A percentile compares a stretch with the other conserved stretches of the same genome.
These are phyloP conservation scores for Fusarium musae DNA, from an alignment of 2,329 filamentous ascomycete genomes.

Conservation along the genomic window DNA sequence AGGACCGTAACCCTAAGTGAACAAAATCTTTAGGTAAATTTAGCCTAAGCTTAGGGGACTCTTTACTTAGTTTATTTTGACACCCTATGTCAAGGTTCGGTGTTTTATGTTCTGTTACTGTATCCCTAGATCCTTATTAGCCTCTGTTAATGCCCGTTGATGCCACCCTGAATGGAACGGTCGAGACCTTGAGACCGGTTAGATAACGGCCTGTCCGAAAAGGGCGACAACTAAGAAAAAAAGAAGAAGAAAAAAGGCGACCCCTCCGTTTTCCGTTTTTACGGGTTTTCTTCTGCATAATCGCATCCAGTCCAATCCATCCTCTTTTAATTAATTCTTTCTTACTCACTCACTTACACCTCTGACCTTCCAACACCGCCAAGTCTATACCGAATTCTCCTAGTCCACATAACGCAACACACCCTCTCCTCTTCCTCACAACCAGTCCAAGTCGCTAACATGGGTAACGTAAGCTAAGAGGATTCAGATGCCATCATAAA, in stretches of 20 bases:
- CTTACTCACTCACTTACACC: constrained; percentile 18
- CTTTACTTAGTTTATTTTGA: too few species aligned
- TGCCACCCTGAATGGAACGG: constrained; percentile 20
- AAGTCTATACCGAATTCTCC: constrained; percentile 18
- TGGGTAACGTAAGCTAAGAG: constrained; percentile 51
- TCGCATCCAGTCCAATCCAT: constrained; percentile 9
- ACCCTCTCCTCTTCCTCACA: background rate
- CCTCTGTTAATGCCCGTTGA: background rate
- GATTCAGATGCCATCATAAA: background rate
- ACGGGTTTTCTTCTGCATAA: constrained; percentile 7
- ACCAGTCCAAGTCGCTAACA: constrained; percentile 38
- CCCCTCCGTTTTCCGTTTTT: constrained; percentile 36
- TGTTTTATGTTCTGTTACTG: background rate
- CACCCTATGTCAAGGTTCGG: too few species aligned
- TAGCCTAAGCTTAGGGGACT: too few species aligned
- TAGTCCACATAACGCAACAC: constrained; percentile 4
- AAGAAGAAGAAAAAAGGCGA: background rate
- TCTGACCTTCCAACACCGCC: constrained; percentile 27
- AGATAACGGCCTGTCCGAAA: constrained; percentile 35
- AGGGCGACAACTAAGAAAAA: constrained; percentile 13
- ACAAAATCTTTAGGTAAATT: too few species aligned
- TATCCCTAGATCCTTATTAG: background rate
- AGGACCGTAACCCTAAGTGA: too few species aligned
- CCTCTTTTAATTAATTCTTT: constrained; percentile 7
- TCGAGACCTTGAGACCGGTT: constrained; percentile 30